These are phyloP conservation scores for Trametes cinnabarina DNA, from an alignment of 768 basidiomycete genomes.

Conservation along the genomic window DNA sequence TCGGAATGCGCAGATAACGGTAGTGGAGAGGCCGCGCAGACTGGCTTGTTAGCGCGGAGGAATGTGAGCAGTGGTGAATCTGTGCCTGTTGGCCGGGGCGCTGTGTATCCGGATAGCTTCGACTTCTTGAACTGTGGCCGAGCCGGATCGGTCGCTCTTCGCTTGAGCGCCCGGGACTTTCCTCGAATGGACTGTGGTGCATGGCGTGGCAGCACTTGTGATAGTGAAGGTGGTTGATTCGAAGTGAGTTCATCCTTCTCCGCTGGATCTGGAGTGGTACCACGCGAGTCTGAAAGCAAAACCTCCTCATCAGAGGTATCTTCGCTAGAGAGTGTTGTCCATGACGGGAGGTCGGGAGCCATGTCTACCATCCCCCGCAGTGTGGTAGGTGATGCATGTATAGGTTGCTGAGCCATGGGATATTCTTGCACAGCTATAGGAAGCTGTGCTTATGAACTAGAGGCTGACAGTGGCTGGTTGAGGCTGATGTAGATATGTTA, in stretches of 20 bases:
- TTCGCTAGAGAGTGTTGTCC: slow-evolving; percentile 1
- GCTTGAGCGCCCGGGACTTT: neutral
- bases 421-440: no score
- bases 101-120: neutral
- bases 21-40: no score
- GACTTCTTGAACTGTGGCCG: neutral
- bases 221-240: neutral
- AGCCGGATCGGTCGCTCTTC: neutral
- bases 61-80: no score
- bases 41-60: no score
- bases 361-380: neutral
- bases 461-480: no score
- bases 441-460: no score
- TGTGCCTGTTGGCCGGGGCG: no score
- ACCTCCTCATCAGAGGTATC: neutral
- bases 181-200: no score
- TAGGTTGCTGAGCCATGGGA: neutral
- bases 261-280: neutral
- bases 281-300: neutral
- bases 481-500: no score
- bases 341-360: neutral
- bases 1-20: no score
- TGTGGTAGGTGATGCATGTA: no score
- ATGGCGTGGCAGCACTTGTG: no score
- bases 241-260: neutral